phyloP scores from a whole-genome alignment of 192 early-diverging fungal genomes.

The Backusella australiensis region DNA sequence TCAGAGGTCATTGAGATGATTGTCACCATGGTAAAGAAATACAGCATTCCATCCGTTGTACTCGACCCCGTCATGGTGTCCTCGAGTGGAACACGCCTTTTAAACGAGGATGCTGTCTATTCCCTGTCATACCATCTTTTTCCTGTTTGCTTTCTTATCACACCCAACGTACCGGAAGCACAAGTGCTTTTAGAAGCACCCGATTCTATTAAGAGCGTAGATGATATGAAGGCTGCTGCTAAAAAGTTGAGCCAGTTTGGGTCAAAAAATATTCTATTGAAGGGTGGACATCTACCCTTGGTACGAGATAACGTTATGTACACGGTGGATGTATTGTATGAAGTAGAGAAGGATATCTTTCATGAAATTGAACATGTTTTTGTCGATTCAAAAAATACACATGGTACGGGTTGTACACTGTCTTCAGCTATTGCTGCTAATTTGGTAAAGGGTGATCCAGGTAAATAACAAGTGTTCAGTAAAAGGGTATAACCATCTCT shows the following conservation, averaged over 20 bases:
- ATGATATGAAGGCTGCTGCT: constrained; percentile 63
- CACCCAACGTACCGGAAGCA: constrained; percentile 86
- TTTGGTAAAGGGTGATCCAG: constrained; percentile 53
- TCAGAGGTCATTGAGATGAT: constrained; percentile 63
- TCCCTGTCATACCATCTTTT: constrained; percentile 53
- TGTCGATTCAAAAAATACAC: constrained; percentile 67
- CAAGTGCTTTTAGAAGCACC: constrained; percentile 52
- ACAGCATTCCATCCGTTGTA: constrained; percentile 45
- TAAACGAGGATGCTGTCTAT: constrained; percentile 58
- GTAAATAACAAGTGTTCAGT: constrained; percentile 20
- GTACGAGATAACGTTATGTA: not conserved
- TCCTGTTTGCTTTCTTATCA: constrained; percentile 69
- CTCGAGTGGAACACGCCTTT: constrained; percentile 63
- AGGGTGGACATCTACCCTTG: constrained; percentile 78
- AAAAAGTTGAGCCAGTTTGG: constrained; percentile 52
- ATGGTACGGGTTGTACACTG: constrained; percentile 89
- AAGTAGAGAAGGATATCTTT: constrained; percentile 36
- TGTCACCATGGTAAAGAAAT: constrained; percentile 26
- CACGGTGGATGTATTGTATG: constrained; percentile 67
- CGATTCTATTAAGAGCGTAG: constrained; percentile 49
- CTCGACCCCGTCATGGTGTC: constrained; percentile 90
- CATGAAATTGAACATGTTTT: constrained; percentile 52
- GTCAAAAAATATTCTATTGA: constrained; percentile 62
- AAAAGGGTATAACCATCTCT: not conserved
- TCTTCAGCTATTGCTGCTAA: constrained; percentile 77